Percentiles rank a stretch among this genome's conserved stretches.
Conservation (phyloP, 2,329 filamentous ascomycete species). For the Aureobasidium sp. region DNA sequence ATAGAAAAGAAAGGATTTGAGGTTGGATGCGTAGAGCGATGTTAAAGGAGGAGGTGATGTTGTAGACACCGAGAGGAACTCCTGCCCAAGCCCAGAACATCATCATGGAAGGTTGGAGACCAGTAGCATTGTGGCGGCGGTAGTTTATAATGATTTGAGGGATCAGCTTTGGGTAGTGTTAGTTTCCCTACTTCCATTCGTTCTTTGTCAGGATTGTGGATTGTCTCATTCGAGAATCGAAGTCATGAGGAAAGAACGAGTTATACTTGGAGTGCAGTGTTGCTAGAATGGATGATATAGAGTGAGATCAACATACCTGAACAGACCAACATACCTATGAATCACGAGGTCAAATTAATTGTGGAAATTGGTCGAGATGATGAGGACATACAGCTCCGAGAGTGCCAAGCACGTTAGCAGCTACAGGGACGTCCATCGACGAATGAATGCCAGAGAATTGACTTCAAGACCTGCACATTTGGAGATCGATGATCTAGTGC, state of each 20-base stretch:
- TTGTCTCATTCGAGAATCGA: too few relatives aligned
- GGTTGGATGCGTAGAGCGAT: slow-evolving; percentile 50
- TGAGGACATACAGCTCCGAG: slow-evolving; percentile 41
- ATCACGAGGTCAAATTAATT: slow-evolving; percentile 16
- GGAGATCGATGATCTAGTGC: not conserved
- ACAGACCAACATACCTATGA: slow-evolving; percentile 55
- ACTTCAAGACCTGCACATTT: too few relatives aligned
- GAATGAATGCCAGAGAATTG: not conserved
- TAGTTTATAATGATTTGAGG: slow-evolving; percentile 66
- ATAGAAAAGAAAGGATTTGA: slow-evolving; percentile 48
- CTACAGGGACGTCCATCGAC: slow-evolving; percentile 48
- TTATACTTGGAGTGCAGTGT: too few relatives aligned
- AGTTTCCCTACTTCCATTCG: not conserved
- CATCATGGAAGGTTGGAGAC: slow-evolving; percentile 65
- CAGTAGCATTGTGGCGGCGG: slow-evolving; percentile 57
- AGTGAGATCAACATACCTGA: slow-evolving; percentile 39
- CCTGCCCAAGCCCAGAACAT: slow-evolving; percentile 63
- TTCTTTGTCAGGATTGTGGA: not conserved
- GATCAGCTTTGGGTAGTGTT: slow-evolving; percentile 46
- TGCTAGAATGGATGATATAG: not conserved
- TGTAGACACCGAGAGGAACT: slow-evolving; percentile 58
- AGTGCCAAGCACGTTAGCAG: slow-evolving; percentile 54
- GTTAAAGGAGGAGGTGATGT: slow-evolving; percentile 49
- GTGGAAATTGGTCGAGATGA: not conserved
- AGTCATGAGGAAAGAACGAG: not conserved